Base-by-base conservation (phyloP, 2,329 filamentous ascomycete species). In the Chaetothyriales sp. region DNA sequence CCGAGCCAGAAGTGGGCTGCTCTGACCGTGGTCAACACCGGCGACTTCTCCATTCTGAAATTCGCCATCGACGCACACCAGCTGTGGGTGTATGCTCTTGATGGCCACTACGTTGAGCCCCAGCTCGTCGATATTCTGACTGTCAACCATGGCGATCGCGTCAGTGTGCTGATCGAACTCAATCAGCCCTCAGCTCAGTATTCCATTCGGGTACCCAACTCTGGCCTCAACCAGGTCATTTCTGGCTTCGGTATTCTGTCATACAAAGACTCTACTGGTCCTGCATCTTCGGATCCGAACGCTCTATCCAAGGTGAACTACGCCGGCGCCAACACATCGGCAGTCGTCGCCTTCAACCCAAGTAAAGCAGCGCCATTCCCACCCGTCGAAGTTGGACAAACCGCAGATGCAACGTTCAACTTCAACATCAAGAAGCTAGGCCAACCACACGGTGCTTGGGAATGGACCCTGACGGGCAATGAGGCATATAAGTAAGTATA, bases 391-490 rank as follows among this genome's bases (percentile, higher is more conserved):
- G 67, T 75, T 2, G 61, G 71, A 0, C 60, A 64, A 7, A 62
- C 59, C 1, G 71, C 70, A 0, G 71, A 78, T 57, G 65, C 66
- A 39, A 74, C 74, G 0, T 71, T 70, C 59, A 63, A 70, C 18
- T 54, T 70, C 48, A 55, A 55, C 18, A 57, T 62, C 47, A 55
- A 58, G 36, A 62, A 59, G 8, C 50, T 66, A 22, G 51, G 52
- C 25, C 56, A 58, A 26, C 60, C 59, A 12, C 55, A 69, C 5
- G 65, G 67, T 12, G 70, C 70, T 2, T 77, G 75, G 61, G 66
- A 67, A 44, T 81, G 76, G 77, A 73, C 71, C 0, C 59, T 80
- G 44, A 76, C 76, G 64, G 63, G 61, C 5, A 71, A 70, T 15
- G 52, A 58, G 18, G 28, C 60, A 9, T 74, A 47, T 15, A 15